These are phyloP conservation scores for Iris macrosiphon DNA, from an alignment of 106 monocot genomes.

Conservation along the genomic window DNA sequence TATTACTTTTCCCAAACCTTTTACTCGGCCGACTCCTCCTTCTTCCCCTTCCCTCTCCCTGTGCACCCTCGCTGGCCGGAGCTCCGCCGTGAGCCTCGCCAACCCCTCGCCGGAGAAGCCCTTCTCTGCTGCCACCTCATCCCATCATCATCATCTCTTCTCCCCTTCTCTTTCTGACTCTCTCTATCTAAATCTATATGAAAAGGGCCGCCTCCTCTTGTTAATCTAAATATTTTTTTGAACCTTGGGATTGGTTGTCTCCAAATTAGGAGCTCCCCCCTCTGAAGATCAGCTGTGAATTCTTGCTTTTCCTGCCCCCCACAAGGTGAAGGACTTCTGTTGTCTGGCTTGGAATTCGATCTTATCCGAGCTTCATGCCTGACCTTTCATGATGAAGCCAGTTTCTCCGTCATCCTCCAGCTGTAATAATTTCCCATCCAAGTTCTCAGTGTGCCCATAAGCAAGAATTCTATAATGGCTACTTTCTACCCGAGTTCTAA, in stretches of 20 bases:
- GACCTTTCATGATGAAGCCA: neutral
- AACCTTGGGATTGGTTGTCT: conserved; percentile 71
- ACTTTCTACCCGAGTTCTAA: conserved; percentile 57
- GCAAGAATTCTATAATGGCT: conserved; percentile 70
- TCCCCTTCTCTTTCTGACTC: too few relatives aligned
- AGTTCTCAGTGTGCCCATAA: neutral
- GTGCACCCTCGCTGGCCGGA: too few relatives aligned
- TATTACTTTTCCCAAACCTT: too few relatives aligned
- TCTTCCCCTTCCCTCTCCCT: too few relatives aligned
- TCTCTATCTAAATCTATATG: conserved; percentile 3
- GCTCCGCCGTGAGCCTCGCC: too few relatives aligned
- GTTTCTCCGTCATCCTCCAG: neutral
- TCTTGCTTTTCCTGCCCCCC: conserved; percentile 50
- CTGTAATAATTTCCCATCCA: conserved; percentile 13
- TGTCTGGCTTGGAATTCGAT: neutral
- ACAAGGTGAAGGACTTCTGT: conserved; percentile 9
- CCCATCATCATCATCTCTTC: too few relatives aligned
- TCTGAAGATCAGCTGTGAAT: conserved; percentile 37
- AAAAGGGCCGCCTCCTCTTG: conserved; percentile 13
- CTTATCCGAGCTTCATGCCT: neutral
- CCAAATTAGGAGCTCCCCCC: conserved; percentile 32
- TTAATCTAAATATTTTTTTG: conserved; percentile 26
- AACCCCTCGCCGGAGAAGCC: too few relatives aligned
- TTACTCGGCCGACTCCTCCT: too few relatives aligned
- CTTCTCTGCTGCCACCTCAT: too few relatives aligned